These are phyloP conservation scores for Sugiyamaella smithiae DNA, from an alignment of 805 yeast genomes.

Conservation along the genomic window DNA sequence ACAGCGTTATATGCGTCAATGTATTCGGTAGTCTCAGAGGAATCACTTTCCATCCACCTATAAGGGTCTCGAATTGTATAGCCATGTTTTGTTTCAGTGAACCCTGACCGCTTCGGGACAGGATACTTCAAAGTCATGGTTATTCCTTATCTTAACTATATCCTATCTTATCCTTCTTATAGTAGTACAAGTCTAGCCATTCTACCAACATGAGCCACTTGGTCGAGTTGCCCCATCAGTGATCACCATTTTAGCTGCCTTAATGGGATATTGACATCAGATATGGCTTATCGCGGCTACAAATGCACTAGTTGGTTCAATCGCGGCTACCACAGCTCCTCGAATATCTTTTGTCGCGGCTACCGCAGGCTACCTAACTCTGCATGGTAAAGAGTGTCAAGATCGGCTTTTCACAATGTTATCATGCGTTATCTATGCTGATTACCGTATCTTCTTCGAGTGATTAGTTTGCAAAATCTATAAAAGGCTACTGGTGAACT, in stretches of 20 bases:
- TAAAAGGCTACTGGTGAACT: not conserved
- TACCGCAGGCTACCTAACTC: too few relatives aligned
- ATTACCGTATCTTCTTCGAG: not conserved
- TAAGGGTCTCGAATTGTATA: slow-evolving; percentile 3
- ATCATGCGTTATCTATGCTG: not conserved
- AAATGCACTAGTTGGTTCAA: not conserved
- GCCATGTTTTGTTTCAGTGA: not conserved
- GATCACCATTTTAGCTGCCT: too few relatives aligned
- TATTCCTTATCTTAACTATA: too few relatives aligned
- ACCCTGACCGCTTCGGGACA: not conserved
- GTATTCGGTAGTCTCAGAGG: slow-evolving; percentile 2
- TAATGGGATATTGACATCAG: too few relatives aligned
- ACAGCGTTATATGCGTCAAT: not conserved
- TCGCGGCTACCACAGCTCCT: not conserved
- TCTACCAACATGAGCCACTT: too few relatives aligned
- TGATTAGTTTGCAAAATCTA: not conserved
- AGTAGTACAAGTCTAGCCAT: too few relatives aligned
- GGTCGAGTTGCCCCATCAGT: too few relatives aligned
- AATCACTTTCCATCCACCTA: slow-evolving; percentile 7
- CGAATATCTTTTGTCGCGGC: too few relatives aligned
- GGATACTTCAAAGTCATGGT: too few relatives aligned
- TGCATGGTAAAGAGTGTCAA: too few relatives aligned
- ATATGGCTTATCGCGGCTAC: not conserved
- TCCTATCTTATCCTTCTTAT: too few relatives aligned
- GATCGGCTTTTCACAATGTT: not conserved